Evolutionary conservation across 345 rosid genomes (phyloP), one percentile per base, ranked within the genome.

Genomic region (Combretum micranthum): DNA sequence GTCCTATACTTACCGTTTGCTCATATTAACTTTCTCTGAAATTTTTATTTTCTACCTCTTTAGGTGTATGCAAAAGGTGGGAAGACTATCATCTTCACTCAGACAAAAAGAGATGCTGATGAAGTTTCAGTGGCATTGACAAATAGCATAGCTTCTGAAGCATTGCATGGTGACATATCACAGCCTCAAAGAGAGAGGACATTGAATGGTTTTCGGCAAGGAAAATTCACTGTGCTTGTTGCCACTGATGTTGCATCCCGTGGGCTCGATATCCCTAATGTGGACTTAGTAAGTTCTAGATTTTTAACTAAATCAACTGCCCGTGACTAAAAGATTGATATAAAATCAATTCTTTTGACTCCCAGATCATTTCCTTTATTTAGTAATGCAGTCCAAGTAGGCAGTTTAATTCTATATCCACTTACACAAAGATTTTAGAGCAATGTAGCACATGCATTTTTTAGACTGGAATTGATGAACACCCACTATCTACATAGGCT

Each of bases 111-210:
- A 68, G 99, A 93, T 76, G 99, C 99, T 52, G 97, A 93, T 69
- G 97, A 89, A 66, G 97, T 93, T 49, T 86, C 99, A 44, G 61
- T 82, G 58, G 79, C 91, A 55, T 65, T 93, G 55, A 80, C 94
- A 55, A 87, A 50, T 64, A 93, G 83, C 75, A 87, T 93, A 58
- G 80, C 99, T 68, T 76, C 99, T 4, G 99, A 89, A 69, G 99
- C 99, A 57, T 77, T 93, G 73, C 99, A 89, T 59, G 99, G 99
- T 42, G 99, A 93, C 76, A 93, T 89, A 55, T 93, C 99, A 52
- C 99, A 93, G 75, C 97, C 86, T 61, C 99, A 93, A 67, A 86
- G 99, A 70, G 99, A 93, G 85, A 85, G 99, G 79, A 93, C 99
- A 15, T 79, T 93, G 59, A 86, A 86, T 69, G 78, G 83, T 52